phyloP scores from a whole-genome alignment of 2,329 filamentous ascomycete genomes.

The Alternaria postmessia region DNA sequence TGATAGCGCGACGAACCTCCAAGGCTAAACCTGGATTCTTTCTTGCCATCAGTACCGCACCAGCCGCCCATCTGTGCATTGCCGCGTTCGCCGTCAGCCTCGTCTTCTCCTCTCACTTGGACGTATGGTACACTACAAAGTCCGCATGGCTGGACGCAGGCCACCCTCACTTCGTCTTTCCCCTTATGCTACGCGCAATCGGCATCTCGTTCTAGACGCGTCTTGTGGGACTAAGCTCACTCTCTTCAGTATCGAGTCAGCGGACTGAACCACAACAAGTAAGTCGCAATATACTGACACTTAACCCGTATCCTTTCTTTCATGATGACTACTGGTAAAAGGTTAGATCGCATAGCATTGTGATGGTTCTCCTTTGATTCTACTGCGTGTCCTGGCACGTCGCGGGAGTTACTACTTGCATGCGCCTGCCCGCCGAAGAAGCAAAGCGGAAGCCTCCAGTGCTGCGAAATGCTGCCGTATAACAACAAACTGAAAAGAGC shows the following conservation, averaged over 20 bases:
- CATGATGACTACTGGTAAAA: conserved; percentile 47
- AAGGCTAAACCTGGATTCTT: neutral
- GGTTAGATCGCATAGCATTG: conserved; percentile 38
- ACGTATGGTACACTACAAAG: neutral
- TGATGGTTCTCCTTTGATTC: conserved; percentile 33
- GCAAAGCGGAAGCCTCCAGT: conserved; percentile 34
- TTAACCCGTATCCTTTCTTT: neutral
- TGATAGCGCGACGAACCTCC: conserved; percentile 5
- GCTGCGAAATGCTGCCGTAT: conserved; percentile 36
- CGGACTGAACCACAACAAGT: conserved; percentile 5
- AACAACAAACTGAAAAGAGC: conserved; percentile 31
- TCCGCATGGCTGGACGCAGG: conserved; percentile 7
- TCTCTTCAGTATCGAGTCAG: neutral
- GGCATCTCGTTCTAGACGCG: conserved; percentile 6
- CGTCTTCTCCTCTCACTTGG: neutral
- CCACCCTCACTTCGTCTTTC: neutral
- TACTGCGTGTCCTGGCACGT: conserved; percentile 12
- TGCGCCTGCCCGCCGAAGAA: conserved; percentile 9
- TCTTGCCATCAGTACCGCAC: neutral
- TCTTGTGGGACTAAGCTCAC: neutral
- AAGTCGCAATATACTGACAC: neutral
- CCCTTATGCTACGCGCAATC: conserved; percentile 4
- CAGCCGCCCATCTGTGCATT: neutral
- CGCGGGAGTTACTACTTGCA: conserved; percentile 7
- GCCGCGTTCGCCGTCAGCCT: neutral